Conservation (phyloP, 2,329 filamentous ascomycete genomes). For the Trichoderma sp. region DNA sequence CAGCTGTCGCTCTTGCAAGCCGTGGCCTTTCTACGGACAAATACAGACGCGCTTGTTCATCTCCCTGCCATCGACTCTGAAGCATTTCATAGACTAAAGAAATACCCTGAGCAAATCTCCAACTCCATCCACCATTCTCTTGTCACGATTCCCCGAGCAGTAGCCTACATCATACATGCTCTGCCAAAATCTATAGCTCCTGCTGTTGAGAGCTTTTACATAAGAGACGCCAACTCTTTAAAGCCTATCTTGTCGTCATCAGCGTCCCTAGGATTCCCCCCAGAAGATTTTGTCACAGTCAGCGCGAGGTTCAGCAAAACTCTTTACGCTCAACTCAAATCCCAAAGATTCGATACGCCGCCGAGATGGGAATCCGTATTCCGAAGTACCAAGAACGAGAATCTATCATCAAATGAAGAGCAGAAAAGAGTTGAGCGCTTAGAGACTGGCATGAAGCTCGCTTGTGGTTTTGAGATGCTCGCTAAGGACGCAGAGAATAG, state of each 20-base stretch:
- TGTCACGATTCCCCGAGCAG: conserved; percentile 75
- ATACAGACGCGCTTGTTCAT: conserved; percentile 64
- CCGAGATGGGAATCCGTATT: conserved; percentile 51
- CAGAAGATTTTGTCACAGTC: conserved; percentile 76
- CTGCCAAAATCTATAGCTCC: conserved; percentile 78
- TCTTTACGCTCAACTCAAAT: conserved; percentile 86
- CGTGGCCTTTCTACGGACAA: conserved; percentile 60
- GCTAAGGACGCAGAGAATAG: conserved; percentile 67
- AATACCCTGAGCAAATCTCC: conserved; percentile 77
- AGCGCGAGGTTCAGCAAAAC: conserved; percentile 85
- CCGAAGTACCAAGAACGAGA: conserved; percentile 32
- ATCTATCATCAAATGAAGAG: conserved; percentile 26
- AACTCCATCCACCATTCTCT: conserved; percentile 76
- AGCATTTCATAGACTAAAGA: conserved; percentile 84
- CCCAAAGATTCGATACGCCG: conserved; percentile 77
- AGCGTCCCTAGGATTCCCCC: conserved; percentile 66
- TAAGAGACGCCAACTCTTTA: conserved; percentile 79
- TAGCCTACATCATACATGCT: conserved; percentile 77
- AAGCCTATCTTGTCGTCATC: conserved; percentile 66
- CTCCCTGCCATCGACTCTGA: conserved; percentile 80
- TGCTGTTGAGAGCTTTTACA: conserved; percentile 88
- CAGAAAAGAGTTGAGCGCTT: conserved; percentile 41
- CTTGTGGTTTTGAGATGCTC: conserved; percentile 90
- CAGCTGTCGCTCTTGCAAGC: conserved; percentile 67
- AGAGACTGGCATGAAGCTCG: conserved; percentile 85